Evolutionary conservation across 352 stramenopile genomes (phyloP), one percentile per base, ranked within the genome.

Genomic region (Peronospora farinosa): DNA sequence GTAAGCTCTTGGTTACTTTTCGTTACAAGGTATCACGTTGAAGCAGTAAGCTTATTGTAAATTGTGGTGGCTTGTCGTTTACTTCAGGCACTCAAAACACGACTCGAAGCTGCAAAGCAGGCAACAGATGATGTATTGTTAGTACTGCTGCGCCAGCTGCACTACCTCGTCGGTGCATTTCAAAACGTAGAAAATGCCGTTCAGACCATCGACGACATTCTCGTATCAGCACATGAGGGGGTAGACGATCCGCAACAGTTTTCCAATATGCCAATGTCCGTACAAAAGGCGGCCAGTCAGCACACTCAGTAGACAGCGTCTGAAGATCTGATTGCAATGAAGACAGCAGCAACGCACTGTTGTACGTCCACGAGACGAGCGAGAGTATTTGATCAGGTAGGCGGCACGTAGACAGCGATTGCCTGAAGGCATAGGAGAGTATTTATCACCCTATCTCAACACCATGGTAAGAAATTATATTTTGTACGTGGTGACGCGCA

Each of bases 111-210:
- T n/a, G 56, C 63, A 12, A 54, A 57, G 7, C 57, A 78, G 21
- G 63, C 63, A 31, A 67, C 65, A 7, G 60, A 75, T 21, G 40
- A n/a, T n/a, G 48, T 60, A 21, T 43, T 86, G 58, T 52, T 88
- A 17, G 65, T 78, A 47, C 41, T 88, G 32, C 37, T 88, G 41
- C 70, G 77, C 4, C 77, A 88, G 52, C 63, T 88, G 35, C 77
- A 88, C 58, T 88, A 88, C 55, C 63, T 88, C 36, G 67, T 82
- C 19, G 68, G 72, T 41, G 77, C 75, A 7, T 88, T 88, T 53
- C 74, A 85, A 57, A 74, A 88, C 47, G 72, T 86, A 21, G 70
- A 84, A 21, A 70, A 78, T 42, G 70, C 77, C 13, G 74, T 74
- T 39, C 57, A 69, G 37, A 69, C 63, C 32, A 82, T 88, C 37